Base-by-base conservation (phyloP, 2,329 filamentous ascomycete genomes). In the Scedosporium aurantiacum region DNA sequence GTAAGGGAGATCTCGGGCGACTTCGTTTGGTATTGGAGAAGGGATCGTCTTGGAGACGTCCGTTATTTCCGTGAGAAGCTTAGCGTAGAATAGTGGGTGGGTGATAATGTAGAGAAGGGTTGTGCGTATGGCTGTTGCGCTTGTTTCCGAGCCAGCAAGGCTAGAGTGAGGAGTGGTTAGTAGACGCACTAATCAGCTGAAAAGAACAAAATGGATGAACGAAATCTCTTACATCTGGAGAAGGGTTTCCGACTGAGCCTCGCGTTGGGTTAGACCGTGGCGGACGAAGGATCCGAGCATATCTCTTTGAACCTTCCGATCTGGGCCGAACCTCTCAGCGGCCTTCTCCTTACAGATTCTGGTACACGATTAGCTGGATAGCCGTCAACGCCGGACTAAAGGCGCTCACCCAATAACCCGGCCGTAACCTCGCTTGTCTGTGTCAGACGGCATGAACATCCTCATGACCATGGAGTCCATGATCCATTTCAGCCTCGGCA, bases 61-160 rank as follows among this genome's bases (percentile, higher is more conserved):
- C 43, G 76, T 71, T 52, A 79, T 74, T 64, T 82, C 80, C 0
- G 66, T 66, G 8, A 75, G 73, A 1, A 83, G 68, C 12, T 72
- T 74, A 3, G 64, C 60, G 60, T 77, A 74, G 0, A 79, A 72
- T 2, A 69, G 69, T 0, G 76, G 78, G 40, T 73, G 74, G n/a
- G 74, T 80, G 45, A 78, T 75, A 47, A 84, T 69, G 62, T 79
- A 78, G 40, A 83, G 75, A 47, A 84, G 62, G 4, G 75, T 81
- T 63, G 78, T 74, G 2, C 82, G 78, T 2, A 85, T 72, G 1
- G 77, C 76, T 0, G 78, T 79, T 0, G 80, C 77, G 0, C 78
- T 79, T 4, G 78, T 81, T 63, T 83, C 80, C 2, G 78, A 78
- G 4, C 80, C 81, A 5, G 79, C 79, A 45, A 64, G 41, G 1